phyloP scores from a whole-genome alignment of 768 basidiomycete genomes.

The Agaricus sinodeliciosus region DNA sequence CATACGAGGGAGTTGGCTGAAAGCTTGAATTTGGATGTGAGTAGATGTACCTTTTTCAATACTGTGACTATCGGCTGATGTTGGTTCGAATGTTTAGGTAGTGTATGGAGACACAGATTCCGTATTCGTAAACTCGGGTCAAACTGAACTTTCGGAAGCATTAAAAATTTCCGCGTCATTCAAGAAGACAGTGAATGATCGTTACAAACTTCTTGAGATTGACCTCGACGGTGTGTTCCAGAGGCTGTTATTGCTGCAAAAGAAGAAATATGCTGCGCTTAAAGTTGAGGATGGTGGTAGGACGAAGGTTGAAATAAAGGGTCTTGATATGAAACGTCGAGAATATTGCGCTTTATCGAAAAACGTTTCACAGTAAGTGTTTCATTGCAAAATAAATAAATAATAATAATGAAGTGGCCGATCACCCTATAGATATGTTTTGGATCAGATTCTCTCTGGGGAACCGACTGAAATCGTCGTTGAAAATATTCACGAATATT shows the following conservation, averaged over 20 bases:
- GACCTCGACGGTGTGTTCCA: conserved; percentile 94
- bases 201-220: conserved; percentile 93
- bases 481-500: conserved; percentile 88
- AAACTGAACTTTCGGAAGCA: conserved; percentile 81
- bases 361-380: conserved; percentile 79
- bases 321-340: conserved; percentile 97
- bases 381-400: too few species aligned
- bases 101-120: conserved; percentile 99
- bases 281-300: conserved; percentile 83
- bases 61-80: conserved; percentile 1
- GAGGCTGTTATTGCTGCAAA: conserved; percentile 86
- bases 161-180: conserved; percentile 86
- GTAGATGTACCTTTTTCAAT: conserved; percentile 20
- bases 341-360: conserved; percentile 94
- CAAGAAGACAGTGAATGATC: conserved; percentile 95
- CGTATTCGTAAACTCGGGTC: conserved; percentile 96
- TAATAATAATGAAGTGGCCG: too few species aligned
- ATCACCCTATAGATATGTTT: conserved; percentile 58
- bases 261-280: conserved; percentile 98
- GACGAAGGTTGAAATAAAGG: conserved; percentile 86
- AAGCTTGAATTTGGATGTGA: conserved; percentile 79
- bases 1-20: conserved; percentile 92
- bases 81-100: conserved; percentile 48
- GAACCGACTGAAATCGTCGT: conserved; percentile 86
- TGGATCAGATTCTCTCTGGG: conserved; percentile 88